Conservation (phyloP, 805 yeast species). For the Candida awuae region DNA sequence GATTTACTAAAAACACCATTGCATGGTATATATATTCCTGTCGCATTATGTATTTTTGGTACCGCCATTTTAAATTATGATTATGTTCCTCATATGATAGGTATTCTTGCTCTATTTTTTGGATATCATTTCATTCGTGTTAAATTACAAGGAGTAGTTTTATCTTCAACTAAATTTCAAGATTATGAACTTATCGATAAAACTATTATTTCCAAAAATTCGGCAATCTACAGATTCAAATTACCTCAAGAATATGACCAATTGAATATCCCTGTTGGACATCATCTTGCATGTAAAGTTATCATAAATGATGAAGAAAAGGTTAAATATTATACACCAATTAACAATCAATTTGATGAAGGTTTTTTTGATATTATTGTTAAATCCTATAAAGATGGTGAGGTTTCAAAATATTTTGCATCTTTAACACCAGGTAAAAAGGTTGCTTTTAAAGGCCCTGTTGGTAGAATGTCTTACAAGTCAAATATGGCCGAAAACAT, state of each 20-base stretch:
- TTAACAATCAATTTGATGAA: conserved; percentile 57
- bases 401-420: conserved; percentile 61
- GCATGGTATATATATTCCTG: conserved; percentile 71
- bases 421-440: conserved; percentile 53
- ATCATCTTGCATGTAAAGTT: conserved; percentile 55
- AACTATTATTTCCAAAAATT: conserved; percentile 61
- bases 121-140: conserved; percentile 31
- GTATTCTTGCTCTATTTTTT: conserved; percentile 33
- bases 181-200: conserved; percentile 65
- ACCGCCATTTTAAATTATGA: conserved; percentile 43
- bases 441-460: conserved; percentile 71
- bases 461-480: conserved; percentile 57
- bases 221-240: conserved; percentile 69
- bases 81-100: conserved; percentile 39
- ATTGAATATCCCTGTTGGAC: conserved; percentile 65
- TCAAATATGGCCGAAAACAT: conserved; percentile 54
- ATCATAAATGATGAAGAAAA: conserved; percentile 42
- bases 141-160: conserved; percentile 30
- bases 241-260: conserved; percentile 52
- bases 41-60: conserved; percentile 52
- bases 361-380: conserved; percentile 74
- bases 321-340: conserved; percentile 68
- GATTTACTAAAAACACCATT: conserved; percentile 60
- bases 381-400: conserved; percentile 67
- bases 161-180: conserved; percentile 49